Base-by-base conservation (phyloP, 306 rosid genomes). In the Lotus japonicus region DNA sequence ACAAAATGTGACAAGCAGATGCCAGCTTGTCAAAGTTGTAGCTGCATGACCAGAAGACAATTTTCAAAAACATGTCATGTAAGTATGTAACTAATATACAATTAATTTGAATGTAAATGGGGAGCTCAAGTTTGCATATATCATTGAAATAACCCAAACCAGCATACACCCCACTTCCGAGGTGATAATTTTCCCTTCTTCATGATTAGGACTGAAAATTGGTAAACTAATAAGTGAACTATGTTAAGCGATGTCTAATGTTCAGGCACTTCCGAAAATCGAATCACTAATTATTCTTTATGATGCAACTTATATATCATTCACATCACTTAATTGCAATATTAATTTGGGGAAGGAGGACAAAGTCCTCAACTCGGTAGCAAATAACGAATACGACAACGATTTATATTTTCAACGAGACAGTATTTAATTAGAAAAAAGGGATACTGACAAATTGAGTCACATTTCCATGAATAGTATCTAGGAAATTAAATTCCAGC, bases 1-100 rank as follows among this genome's bases (percentile, higher is more conserved):
- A 79, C 96, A 94, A 77, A 94, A 94, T 38, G 98, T 94, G 77
- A 94, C 98, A 44, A 94, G 95, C 65, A 94, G 92, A 85, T 94
- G 98, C 98, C 98, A 94, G 82, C 97, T 94, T 64, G 98, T 94
- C 96, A 94, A 85, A 59, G 98, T 90, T 59, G 97, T 94, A 74
- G 98, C 97, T 94, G 92, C 87, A 83, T 58, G 53, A 44, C 52
- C 12, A 31, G 36, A 68, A 43, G 49, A 58, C 57, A 61, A 38
- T 38, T 42, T 54, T 59, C 8, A 75, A 66, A 74, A 69, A 7
- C 65, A 28, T 68, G 17, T 11, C 45, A 73, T n/a, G n/a, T n/a
- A n/a, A n/a, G n/a, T n/a, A n/a, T n/a, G n/a, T n/a, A n/a, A n/a
- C 8, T 54, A 48, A 15, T 41, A 3, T 7, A 60, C 33, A 58